Evolutionary conservation across 1,284 basidiomycete genomes (phyloP).

Genomic region (Limonomyces culmigenus): DNA sequence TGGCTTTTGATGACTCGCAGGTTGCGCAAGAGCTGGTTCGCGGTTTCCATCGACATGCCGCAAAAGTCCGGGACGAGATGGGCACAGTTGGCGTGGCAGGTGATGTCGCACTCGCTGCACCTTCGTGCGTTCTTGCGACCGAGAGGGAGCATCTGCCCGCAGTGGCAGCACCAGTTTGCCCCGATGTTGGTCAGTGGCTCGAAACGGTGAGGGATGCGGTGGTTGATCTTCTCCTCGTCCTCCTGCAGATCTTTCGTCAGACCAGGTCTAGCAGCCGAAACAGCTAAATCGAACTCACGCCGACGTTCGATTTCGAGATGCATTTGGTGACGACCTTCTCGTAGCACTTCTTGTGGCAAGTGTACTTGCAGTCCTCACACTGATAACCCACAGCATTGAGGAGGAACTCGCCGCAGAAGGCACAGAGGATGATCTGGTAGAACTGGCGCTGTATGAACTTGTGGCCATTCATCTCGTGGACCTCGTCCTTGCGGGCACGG

Average conservation of each 20-base stretch:
- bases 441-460: conserved; percentile 96
- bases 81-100: conserved; percentile 94
- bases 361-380: conserved; percentile 98
- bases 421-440: conserved; percentile 97
- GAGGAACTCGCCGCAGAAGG: conserved; percentile 94
- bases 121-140: conserved; percentile 93
- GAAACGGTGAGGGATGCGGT: conserved; percentile 98
- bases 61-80: conserved; percentile 99
- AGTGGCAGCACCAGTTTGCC: conserved; percentile 99
- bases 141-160: conserved; percentile 94
- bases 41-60: conserved; percentile 99
- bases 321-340: conserved; percentile 99
- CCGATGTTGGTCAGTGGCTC: conserved; percentile 94
- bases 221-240: conserved; percentile 96
- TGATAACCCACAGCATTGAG: conserved; percentile 96
- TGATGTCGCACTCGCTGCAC: conserved; percentile 92
- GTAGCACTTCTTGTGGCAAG: conserved; percentile 98
- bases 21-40: conserved; percentile 84
- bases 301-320: conserved; percentile 91
- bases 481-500: conserved; percentile 94
- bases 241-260: conserved; percentile 34
- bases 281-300: conserved; percentile 34
- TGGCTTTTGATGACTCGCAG: conserved; percentile 69
- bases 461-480: conserved; percentile 99
- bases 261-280: neutral